Evolutionary conservation across 257 asterid species (phyloP).

Genomic region (Avicennia marina): DNA sequence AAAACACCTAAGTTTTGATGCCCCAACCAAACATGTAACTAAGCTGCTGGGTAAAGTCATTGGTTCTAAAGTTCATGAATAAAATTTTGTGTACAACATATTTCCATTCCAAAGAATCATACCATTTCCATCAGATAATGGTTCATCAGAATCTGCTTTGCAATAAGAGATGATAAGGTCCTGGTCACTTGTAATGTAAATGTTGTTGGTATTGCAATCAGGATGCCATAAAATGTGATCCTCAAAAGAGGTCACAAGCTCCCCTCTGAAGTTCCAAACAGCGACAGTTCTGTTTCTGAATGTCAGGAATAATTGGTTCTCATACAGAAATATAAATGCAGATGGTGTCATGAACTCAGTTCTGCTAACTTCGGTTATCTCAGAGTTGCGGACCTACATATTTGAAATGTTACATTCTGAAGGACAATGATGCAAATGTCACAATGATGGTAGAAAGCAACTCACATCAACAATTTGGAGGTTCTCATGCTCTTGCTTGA

Average conservation of each 20-base stretch:
- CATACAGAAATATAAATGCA: conserved; percentile 93
- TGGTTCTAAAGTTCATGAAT: no score
- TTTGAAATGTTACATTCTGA: conserved; percentile 21
- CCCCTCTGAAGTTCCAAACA: conserved; percentile 99
- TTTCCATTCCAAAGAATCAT: conserved; percentile 2
- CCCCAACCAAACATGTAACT: background rate
- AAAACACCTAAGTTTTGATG: no score
- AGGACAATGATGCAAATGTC: background rate
- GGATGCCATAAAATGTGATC: conserved; percentile 99
- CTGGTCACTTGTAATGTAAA: conserved; percentile 96
- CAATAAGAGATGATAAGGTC: conserved; percentile 98
- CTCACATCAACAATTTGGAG: conserved; percentile 97
- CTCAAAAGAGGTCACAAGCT: conserved; percentile 95
- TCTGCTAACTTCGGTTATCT: conserved; percentile 89
- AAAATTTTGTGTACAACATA: background rate
- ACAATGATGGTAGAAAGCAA: background rate
- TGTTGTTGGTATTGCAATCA: conserved; percentile 97
- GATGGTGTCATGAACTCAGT: conserved; percentile 99
- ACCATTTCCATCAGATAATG: conserved; percentile 88
- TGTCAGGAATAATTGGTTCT: conserved; percentile 91
- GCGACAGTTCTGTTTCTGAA: conserved; percentile 95
- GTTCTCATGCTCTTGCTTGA: conserved; percentile 97
- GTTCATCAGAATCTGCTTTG: conserved; percentile 74
- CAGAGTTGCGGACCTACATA: conserved; percentile 81
- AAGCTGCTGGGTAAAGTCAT: background rate